phyloP scores from a whole-genome alignment of 495 filamentous ascomycete genomes.

The Pseudoneurospora amorphoporcata region DNA sequence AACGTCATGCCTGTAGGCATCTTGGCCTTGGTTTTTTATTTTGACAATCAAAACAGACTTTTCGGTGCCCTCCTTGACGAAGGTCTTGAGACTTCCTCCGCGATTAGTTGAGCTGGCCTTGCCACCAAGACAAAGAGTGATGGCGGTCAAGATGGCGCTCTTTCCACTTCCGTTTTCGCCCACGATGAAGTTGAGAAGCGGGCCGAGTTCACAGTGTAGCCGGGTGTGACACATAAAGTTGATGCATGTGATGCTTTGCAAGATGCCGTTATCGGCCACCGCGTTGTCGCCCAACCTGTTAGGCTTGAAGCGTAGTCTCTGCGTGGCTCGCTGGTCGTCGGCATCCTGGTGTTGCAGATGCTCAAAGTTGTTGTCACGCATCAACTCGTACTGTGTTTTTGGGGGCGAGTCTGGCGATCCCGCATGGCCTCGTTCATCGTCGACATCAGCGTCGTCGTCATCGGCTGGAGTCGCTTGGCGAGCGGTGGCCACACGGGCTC shows the following conservation, averaged over 20 bases:
- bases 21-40: conserved; percentile 80
- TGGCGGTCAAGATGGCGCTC: conserved; percentile 88
- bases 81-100: conserved; percentile 79
- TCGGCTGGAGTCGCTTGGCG: conserved; percentile 24
- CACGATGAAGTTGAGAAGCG: conserved; percentile 94
- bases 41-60: conserved; percentile 48
- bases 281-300: conserved; percentile 51
- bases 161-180: conserved; percentile 99
- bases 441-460: conserved; percentile 27
- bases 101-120: conserved; percentile 94
- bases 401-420: conserved; percentile 19
- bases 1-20: conserved; percentile 70
- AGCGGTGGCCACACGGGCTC: conserved; percentile 31
- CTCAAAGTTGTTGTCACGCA: conserved; percentile 41
- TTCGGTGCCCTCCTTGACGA: conserved; percentile 86
- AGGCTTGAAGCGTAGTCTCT: conserved; percentile 50
- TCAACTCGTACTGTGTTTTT: conserved; percentile 40
- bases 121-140: conserved; percentile 87
- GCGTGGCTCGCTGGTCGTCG: conserved; percentile 60
- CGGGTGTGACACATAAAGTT: conserved; percentile 94
- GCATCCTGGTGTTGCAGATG: conserved; percentile 45
- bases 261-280: conserved; percentile 72
- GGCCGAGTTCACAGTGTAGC: conserved; percentile 72
- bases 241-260: conserved; percentile 71
- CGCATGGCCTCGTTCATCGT: conserved; percentile 5